Evolutionary conservation across 352 stramenopile genomes (phyloP).

Genomic region (Thraustotheca clavata): DNA sequence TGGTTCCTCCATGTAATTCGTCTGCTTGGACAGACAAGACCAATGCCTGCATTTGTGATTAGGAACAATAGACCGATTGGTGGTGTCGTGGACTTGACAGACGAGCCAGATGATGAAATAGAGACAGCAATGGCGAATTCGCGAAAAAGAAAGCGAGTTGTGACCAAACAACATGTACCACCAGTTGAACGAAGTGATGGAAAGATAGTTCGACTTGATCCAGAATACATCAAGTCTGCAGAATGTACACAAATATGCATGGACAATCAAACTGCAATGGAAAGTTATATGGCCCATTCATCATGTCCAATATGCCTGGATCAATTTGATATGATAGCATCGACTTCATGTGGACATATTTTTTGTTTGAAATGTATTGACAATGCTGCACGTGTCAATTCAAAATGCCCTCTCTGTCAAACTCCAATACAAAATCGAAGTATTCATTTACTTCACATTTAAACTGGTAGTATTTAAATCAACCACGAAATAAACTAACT

Average conservation of each 20-base stretch:
- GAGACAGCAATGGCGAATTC: background rate
- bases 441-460: constrained; percentile 13
- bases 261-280: constrained; percentile 18
- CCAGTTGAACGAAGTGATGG: background rate
- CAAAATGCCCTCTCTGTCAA: constrained; percentile 17
- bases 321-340: background rate
- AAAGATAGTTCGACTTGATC: constrained; percentile 8
- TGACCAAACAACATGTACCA: background rate
- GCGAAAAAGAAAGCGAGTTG: background rate
- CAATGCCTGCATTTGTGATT: too few species aligned
- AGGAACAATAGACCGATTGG: too few species aligned
- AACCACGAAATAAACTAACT: background rate
- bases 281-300: background rate
- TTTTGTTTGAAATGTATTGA: constrained; percentile 6
- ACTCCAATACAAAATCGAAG: background rate
- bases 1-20: too few species aligned
- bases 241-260: constrained; percentile 20
- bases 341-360: constrained; percentile 16
- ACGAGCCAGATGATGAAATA: background rate
- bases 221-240: constrained; percentile 2
- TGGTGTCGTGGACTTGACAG: background rate
- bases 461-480: background rate
- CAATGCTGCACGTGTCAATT: background rate
- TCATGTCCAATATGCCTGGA: constrained; percentile 19
- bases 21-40: too few species aligned